A percentile compares a stretch with the other conserved stretches of the same genome.
These are phyloP conservation scores for Fusarium zealandicum DNA, from an alignment of 2,329 filamentous ascomycete genomes.

Conservation along the genomic window DNA sequence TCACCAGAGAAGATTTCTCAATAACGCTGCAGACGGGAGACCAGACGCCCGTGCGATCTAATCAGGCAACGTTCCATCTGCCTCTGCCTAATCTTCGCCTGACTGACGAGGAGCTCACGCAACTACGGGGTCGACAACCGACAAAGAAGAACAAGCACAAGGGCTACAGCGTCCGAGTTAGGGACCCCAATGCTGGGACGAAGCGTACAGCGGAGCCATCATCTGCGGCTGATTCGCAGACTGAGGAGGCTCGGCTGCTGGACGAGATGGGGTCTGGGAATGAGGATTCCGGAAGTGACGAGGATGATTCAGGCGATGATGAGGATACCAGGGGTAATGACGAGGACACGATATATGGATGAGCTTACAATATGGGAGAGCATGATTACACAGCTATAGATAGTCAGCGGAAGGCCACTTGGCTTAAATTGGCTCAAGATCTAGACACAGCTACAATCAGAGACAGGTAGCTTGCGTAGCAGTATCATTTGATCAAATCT, in stretches of 20 bases:
- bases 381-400: no score
- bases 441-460: not conserved
- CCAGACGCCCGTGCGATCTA: slow-evolving; percentile 44
- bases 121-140: slow-evolving; percentile 46
- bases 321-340: slow-evolving; percentile 30
- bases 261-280: slow-evolving; percentile 40
- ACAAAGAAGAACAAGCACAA: slow-evolving; percentile 48
- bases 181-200: slow-evolving; percentile 32
- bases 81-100: slow-evolving; percentile 47
- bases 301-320: slow-evolving; percentile 40
- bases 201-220: slow-evolving; percentile 27
- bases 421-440: not conserved
- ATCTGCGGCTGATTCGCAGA: slow-evolving; percentile 32
- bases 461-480: no score
- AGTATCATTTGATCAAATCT: no score
- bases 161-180: slow-evolving; percentile 46
- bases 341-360: slow-evolving; percentile 20
- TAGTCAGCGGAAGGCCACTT: no score
- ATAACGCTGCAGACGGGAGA: slow-evolving; percentile 47
- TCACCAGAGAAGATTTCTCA: slow-evolving; percentile 51
- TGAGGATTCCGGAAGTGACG: slow-evolving; percentile 41
- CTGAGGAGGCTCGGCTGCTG: slow-evolving; percentile 32
- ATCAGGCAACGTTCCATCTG: slow-evolving; percentile 44
- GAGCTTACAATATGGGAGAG: not conserved
- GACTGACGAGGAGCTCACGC: slow-evolving; percentile 47